Conservation (phyloP, 2,329 filamentous ascomycete species). For the Cordyceps cateniannulata region DNA sequence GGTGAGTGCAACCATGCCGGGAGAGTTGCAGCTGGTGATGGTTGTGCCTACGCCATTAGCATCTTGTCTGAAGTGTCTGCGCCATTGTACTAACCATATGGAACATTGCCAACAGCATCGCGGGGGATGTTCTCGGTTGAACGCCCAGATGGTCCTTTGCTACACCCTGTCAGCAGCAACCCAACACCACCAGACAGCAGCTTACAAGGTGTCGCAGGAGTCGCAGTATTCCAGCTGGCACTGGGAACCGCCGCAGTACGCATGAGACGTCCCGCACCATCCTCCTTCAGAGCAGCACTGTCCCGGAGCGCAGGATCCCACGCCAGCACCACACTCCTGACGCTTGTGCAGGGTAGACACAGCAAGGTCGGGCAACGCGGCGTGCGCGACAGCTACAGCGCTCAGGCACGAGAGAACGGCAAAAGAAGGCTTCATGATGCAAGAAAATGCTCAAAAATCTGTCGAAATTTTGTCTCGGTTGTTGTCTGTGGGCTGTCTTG, state of each 20-base stretch:
- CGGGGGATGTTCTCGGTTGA: slow-evolving; percentile 27
- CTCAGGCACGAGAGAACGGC: neutral
- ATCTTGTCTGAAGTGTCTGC: neutral
- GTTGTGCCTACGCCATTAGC: slow-evolving; percentile 21
- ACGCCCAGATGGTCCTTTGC: slow-evolving; percentile 23
- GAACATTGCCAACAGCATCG: slow-evolving; percentile 26
- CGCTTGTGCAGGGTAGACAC: neutral
- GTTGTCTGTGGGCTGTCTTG: neutral
- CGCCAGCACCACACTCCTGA: slow-evolving; percentile 26
- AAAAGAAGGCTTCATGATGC: neutral
- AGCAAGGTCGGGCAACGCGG: neutral
- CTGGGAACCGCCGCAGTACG: slow-evolving; percentile 30
- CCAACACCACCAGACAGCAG: neutral
- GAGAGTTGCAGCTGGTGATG: slow-evolving; percentile 29
- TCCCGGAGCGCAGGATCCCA: slow-evolving; percentile 27
- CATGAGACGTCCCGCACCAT: slow-evolving; percentile 29
- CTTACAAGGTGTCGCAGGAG: slow-evolving; percentile 36
- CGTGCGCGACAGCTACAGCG: neutral
- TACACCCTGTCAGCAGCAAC: neutral
- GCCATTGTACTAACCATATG: slow-evolving; percentile 28
- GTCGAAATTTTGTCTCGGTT: neutral
- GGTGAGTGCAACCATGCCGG: slow-evolving; percentile 36
- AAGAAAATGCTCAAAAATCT: neutral
- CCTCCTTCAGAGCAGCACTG: slow-evolving; percentile 32
- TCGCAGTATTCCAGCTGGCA: slow-evolving; percentile 35